Percentiles rank a stretch among this genome's conserved stretches.
These are phyloP conservation scores for Eucalyptus erythrocorys DNA, from an alignment of 345 rosid genomes.

Conservation along the genomic window DNA sequence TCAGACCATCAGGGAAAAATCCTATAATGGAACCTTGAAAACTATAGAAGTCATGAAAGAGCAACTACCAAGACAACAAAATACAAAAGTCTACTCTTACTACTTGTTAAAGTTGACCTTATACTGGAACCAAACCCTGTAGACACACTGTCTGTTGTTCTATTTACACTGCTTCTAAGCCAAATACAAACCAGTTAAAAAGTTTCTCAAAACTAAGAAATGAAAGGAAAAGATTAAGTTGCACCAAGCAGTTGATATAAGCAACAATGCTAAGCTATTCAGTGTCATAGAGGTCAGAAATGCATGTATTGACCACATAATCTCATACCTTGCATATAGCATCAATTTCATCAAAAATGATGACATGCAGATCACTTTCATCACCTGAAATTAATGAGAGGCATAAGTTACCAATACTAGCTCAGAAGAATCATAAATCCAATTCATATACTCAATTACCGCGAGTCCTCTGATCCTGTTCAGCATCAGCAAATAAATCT, in stretches of 20 bases:
- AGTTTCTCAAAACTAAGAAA: no score
- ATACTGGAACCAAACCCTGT: neutral
- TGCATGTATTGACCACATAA: neutral
- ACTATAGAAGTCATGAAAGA: neutral
- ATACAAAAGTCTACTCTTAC: neutral
- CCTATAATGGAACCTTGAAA: neutral
- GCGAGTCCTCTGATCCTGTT: conserved; percentile 71
- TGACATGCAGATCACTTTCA: conserved; percentile 92
- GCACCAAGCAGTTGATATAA: neutral
- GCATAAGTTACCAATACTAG: neutral
- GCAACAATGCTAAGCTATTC: neutral
- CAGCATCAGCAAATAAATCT: conserved; percentile 98
- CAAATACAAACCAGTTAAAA: neutral
- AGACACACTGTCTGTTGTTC: neutral
- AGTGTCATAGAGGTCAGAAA: neutral
- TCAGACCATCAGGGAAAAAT: neutral
- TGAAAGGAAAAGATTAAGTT: neutral
- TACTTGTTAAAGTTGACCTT: neutral
- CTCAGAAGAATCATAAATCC: neutral
- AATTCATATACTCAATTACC: conserved; percentile 35
- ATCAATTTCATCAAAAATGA: conserved; percentile 99
- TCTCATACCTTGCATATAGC: conserved; percentile 93
- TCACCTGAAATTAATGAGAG: conserved; percentile 51
- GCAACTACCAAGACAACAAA: neutral
- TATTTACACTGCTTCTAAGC: neutral